phyloP scores from a whole-genome alignment of 2,329 filamentous ascomycete genomes.

The Harringtonia aguacate region DNA sequence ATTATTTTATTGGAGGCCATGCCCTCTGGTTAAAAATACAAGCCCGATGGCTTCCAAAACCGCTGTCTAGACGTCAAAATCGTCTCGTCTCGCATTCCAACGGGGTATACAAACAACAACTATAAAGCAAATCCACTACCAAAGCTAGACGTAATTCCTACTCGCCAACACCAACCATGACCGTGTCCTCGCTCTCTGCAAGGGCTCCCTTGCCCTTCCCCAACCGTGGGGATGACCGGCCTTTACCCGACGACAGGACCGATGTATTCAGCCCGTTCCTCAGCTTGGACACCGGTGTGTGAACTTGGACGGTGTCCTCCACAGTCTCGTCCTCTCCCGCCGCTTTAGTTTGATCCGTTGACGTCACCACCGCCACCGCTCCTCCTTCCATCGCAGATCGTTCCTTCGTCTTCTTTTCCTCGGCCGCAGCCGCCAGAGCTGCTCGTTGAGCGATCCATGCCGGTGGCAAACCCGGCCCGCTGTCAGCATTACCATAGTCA shows the following conservation, averaged over 20 bases:
- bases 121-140: background rate
- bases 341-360: too few relatives aligned
- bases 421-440: background rate
- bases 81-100: background rate
- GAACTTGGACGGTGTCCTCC: constrained; percentile 26
- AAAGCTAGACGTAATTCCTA: constrained; percentile 2
- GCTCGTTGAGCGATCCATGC: constrained; percentile 33
- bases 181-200: constrained; percentile 14
- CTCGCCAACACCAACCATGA: constrained; percentile 16
- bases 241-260: constrained; percentile 10
- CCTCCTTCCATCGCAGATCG: background rate
- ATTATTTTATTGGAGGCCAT: background rate
- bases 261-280: constrained; percentile 8
- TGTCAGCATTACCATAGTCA: constrained; percentile 56
- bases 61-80: too few relatives aligned
- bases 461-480: constrained; percentile 52
- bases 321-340: constrained; percentile 10
- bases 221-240: constrained; percentile 15
- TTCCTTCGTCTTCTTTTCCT: constrained; percentile 9
- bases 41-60: too few relatives aligned
- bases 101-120: background rate
- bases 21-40: too few relatives aligned
- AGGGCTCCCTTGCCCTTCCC: constrained; percentile 8
- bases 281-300: constrained; percentile 19
- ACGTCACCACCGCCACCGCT: background rate